Evolutionary conservation across 345 rosid genomes (phyloP), one percentile per base, ranked within the genome.

Genomic region (Ailanthus altissimus): DNA sequence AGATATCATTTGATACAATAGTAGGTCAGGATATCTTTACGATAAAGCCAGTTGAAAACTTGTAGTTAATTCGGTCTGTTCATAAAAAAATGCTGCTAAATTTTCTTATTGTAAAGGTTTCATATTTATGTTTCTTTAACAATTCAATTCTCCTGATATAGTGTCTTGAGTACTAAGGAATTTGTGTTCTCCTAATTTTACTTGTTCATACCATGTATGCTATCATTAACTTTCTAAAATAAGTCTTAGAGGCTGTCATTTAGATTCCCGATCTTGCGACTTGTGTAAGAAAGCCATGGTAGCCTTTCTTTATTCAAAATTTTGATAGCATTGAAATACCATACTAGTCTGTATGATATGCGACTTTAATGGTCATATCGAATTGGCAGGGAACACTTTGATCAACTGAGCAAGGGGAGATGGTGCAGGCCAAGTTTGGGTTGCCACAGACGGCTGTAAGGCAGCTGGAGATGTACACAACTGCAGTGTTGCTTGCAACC

Each of bases 391-490:
- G 99, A 12, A 90, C 99, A 49, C 88, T 95, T 40, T 85, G 99
- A 67, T 95, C 99, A 5, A 95, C 99, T 13, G 99, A 95, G 84
- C 99, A 95, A 89, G 99, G 98, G 75, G 99, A 95, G 87, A 95
- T 95, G 99, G 98, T 95, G 76, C 98, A 95, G 79, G 99, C 99
- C 47, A 95, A 95, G 85, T 95, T 95, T 81, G 99, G 99, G 60
- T 84, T 95, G 81, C 93, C 99, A 38, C 93, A 86, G 75, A 93
- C 96, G 0, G 98, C 99, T 9, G 92, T 93, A 49, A 89, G 99
- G 63, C 99, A 95, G 77, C 86, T 95, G 49, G 99, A 95, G 87
- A 89, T 95, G 80, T 95, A 89, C 88, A 95, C 99, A 72, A 95
- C 98, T 10, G 98, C 99, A 6, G 99, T 95, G 77, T 88, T 95